Base-by-base conservation (phyloP, 129 eudicot species). In the Lactuca saligna region DNA sequence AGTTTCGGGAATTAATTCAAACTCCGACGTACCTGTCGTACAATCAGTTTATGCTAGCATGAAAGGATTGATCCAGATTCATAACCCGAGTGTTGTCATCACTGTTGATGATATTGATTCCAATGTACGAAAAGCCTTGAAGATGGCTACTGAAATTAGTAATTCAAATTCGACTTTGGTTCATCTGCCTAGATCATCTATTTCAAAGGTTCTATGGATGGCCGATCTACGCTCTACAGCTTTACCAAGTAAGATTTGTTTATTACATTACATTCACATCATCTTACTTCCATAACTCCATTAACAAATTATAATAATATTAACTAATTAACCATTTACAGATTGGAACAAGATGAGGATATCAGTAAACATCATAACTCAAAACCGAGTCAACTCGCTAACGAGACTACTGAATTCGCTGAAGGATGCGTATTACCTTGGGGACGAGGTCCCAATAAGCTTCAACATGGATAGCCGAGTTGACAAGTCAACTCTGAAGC, bases 401-500 rank as follows among this genome's bases (percentile, higher is more conserved):
- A 54, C 82, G 6, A 77, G 98, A 54, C 91, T 93, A 55, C 92
- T 93, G 50, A 85, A 78, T 16, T 93, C 98, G 38, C 84, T 93
- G 0, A 85, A 76, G 65, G 66, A 79, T 10, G 97, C 98, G 7
- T 93, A 81, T 80, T 93, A 93, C 70, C 59, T 89, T 1, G 98
- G 98, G 5, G 97, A 93, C 57, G 95, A 93, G 72, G 65, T 93
- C 63, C 75, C 96, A 2, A 89, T 93, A 75, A 81, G 88, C 78
- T 93, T 93, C 86, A 93, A 93, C 85, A 84, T 93, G 97, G 98
- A 93, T 53, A 89, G 85, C 74, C 83, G 78, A 73, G 98, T 93
- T 1, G 98, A 93, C 41, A 84, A 81, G 78, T 70, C 93, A 17
- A 93, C 98, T 56, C 70, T 93, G 39, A 89, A 79, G 67, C 86